phyloP scores from a whole-genome alignment of 2,329 filamentous ascomycete species.

The Neospermospora avenae region DNA sequence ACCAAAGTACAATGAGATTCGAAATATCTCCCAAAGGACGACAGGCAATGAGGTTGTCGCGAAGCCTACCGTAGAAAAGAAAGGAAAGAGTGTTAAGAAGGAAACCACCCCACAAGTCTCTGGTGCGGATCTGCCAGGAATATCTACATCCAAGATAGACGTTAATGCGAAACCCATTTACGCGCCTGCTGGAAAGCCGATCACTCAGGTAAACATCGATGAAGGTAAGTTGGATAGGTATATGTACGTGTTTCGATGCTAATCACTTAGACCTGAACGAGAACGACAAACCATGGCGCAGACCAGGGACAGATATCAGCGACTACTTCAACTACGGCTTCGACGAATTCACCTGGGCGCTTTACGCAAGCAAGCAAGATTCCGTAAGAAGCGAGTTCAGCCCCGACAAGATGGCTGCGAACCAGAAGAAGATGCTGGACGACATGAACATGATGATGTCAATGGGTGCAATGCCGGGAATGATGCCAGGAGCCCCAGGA shows the following conservation, averaged over 20 bases:
- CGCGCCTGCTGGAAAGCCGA: constrained; percentile 74
- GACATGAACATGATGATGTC: constrained; percentile 68
- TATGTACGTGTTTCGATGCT: neutral
- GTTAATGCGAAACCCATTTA: constrained; percentile 80
- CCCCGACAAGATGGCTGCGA: constrained; percentile 58
- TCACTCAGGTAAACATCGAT: constrained; percentile 73
- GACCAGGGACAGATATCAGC: constrained; percentile 88
- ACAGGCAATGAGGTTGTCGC: constrained; percentile 48
- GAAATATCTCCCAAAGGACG: constrained; percentile 61
- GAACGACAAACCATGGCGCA: constrained; percentile 91
- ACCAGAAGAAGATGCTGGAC: constrained; percentile 76
- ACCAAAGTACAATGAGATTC: constrained; percentile 61
- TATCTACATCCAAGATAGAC: constrained; percentile 80
- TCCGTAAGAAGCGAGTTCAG: constrained; percentile 72
- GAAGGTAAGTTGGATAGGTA: constrained; percentile 43
- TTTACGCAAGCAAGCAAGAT: constrained; percentile 89
- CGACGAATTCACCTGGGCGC: constrained; percentile 96
- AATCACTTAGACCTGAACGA: constrained; percentile 57
- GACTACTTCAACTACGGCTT: constrained; percentile 99
- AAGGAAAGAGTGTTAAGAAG: constrained; percentile 46
- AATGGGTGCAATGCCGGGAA: constrained; percentile 47
- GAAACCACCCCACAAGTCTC: constrained; percentile 37
- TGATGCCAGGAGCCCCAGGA: constrained; percentile 40
- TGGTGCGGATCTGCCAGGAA: constrained; percentile 54
- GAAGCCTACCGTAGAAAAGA: constrained; percentile 45